Evolutionary conservation across 495 filamentous ascomycete genomes (phyloP), one percentile per base, ranked within the genome.

Genomic region (Cudoniella acicularis): DNA sequence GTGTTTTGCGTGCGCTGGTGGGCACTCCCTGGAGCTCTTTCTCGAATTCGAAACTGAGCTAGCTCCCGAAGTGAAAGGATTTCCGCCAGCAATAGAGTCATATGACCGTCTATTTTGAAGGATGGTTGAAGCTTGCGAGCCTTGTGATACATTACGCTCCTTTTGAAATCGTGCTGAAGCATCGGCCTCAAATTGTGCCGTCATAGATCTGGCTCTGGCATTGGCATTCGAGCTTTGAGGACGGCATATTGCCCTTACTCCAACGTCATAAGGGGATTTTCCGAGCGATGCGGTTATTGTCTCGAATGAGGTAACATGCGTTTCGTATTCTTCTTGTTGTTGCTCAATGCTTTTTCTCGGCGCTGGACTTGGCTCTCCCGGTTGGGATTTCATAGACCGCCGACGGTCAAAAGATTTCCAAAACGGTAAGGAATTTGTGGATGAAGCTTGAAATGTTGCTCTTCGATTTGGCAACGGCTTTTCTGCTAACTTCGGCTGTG

Each of bases 181-280:
- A 27, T 59, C 58, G 0, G 54, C 59, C 58, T 61, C 63, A 26
- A 62, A 45, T 49, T 55, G 59, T 10, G 58, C 42, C 4, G 63
- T 65, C 58, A 65, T 59, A 16, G 58, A 59, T 52, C 56, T 61
- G n/a, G 63, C 43, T 51, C 59, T 24, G 2, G 46, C 21, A 8
- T 48, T 27, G 3, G 24, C 20, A 23, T 22, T 25, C 10, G 48
- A 20, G 36, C 41, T n/a, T 18, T 50, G 18, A 42, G 45, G 23
- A 24, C 18, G 10, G 48, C 9, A 10, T 23, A 41, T 42, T 18
- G 61, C 6, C 13, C 30, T 21, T 20, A 49, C 4, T 16, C 52
- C 58, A 11, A 54, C 4, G 13, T 65, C 62, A 25, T 65, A 59
- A 8, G 54, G 49, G 10, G 50, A 58, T 36, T 45, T 52, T 18